Conservation (phyloP, 75 land plant species). For the Pinus albicaulis region DNA sequence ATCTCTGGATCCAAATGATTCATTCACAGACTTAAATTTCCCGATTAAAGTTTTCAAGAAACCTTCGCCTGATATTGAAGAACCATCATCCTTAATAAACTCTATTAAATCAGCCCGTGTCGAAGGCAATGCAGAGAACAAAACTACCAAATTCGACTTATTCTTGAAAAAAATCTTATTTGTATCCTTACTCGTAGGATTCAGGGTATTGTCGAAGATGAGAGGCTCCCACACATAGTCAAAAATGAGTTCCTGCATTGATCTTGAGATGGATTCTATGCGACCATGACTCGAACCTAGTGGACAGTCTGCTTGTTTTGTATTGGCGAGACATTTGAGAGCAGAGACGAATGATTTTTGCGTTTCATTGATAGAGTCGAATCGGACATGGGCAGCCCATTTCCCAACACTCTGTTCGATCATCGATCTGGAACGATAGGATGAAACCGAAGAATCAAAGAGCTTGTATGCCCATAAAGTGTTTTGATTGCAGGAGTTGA, state of each 20-base stretch:
- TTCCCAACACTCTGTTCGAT: conserved; percentile 27
- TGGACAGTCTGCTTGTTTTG: background rate
- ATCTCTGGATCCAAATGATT: conserved; percentile 37
- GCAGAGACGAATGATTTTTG: conserved; percentile 23
- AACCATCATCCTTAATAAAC: conserved; percentile 21
- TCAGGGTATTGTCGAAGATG: conserved; percentile 1
- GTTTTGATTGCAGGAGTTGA: conserved; percentile 35
- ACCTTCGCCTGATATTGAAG: conserved; percentile 11
- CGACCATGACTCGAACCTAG: conserved; percentile 1
- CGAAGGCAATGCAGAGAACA: conserved; percentile 48
- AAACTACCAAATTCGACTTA: conserved; percentile 57
- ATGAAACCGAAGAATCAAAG: conserved; percentile 74
- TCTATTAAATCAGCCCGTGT: conserved; percentile 17
- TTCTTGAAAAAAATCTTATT: background rate
- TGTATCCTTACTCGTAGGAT: conserved; percentile 11
- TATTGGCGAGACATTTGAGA: conserved; percentile 16
- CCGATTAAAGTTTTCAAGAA: conserved; percentile 23
- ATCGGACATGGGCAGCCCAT: conserved; percentile 33
- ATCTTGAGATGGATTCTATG: conserved; percentile 27
- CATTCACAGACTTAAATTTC: conserved; percentile 40
- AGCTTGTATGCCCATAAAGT: conserved; percentile 55
- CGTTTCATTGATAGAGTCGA: conserved; percentile 31
- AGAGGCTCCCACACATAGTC: conserved; percentile 64
- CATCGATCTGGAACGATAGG: conserved; percentile 48
- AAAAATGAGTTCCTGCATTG: conserved; percentile 58